Evolutionary conservation across 345 rosid species (phyloP), one percentile per base, ranked within the genome.

Genomic region (Firmiana major): DNA sequence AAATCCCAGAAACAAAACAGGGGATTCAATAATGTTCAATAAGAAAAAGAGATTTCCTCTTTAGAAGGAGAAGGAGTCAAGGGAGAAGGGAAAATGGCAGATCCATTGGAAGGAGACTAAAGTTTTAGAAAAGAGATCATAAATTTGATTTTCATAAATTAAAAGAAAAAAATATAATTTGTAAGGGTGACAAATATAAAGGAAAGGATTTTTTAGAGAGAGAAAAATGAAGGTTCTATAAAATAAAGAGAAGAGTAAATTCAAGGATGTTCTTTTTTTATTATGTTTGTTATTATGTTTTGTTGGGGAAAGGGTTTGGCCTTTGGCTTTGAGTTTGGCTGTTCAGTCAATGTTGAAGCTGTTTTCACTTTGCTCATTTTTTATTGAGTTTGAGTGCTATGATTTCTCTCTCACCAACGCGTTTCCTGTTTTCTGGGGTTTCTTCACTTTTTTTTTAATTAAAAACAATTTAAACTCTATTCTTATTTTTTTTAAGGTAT

Each of bases 1-100:
- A 73, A 72, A 6, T 78, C 74, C 48, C 71, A 24, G 34, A 72
- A 80, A 66, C 73, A 69, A 77, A 59, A 46, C 62, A 53, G 60
- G 2, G 17, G 46, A 51, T 71, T 49, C 0, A 71, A 9, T 16
- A 59, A 13, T 66, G 19, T 8, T 8, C 19, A 53, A 71, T 36
- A 3, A 73, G 13, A 71, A 51, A 71, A 54, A 53, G 1, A 54
- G 24, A 43, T 22, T 7, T 13, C 26, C 22, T 49, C 24, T 11
- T 11, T 7, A 58, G 38, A 55, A 22, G 51, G 7, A 51, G 45
- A 19, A 24, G 22, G 22, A 55, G 21, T 28, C 40, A 58, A 45
- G 22, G 17, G 26, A 59, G 28, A n/a, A 62, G 11, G 38, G 24
- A 6, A 31, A 34, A 75, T 34, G 45, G 57, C 69, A 75, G 78